Evolutionary conservation across 2,329 filamentous ascomycete species (phyloP), one percentile per base, ranked within the genome.

Genomic region (Pseudofabraea citricarpa): DNA sequence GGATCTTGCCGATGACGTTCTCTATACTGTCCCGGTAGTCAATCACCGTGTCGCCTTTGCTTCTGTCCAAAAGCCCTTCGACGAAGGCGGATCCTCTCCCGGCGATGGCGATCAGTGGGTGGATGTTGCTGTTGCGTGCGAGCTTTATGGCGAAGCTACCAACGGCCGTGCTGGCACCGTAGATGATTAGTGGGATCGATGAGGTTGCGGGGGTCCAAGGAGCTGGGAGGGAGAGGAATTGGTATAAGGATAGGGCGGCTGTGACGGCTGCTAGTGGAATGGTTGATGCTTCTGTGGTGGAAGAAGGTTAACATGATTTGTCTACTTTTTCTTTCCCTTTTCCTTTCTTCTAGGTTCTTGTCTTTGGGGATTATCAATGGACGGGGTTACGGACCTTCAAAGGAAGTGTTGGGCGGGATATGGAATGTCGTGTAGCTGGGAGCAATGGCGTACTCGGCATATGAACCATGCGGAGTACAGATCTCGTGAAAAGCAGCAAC

Each of bases 61-160:
- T 57, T 13, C 52, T 51, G 48, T 73, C 67, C 37, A 77, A 65
- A n/a, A 77, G 57, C 0, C 53, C 58, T 50, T 72, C 60, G 3
- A 77, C 70, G 43, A 69, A 71, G 1, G 63, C 44, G 5, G 58
- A 57, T n/a, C 68, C 69, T 10, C 63, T 57, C 3, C 79, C 77
- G 1, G 74, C 75, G 10, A 83, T 64, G 3, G 68, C 69, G 45
- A 82, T 77, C 18, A 83, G 66, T 0, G 78, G 78, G 50, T 81
- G 74, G 16, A 81, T 72, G 39, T 75, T 73, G 2, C 67, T 57
- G 4, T 46, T 50, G n/a, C 31, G 41, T 32, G 54, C 54, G 19
- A 83, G 64, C 51, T 83, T 74, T 41, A 82, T 66, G 0, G 70
- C 74, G 44, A 72, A 82, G 1, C 73, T 64, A 2, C 78, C 80